Base-by-base conservation (phyloP, 495 filamentous ascomycete species). In the Tuber borchii region DNA sequence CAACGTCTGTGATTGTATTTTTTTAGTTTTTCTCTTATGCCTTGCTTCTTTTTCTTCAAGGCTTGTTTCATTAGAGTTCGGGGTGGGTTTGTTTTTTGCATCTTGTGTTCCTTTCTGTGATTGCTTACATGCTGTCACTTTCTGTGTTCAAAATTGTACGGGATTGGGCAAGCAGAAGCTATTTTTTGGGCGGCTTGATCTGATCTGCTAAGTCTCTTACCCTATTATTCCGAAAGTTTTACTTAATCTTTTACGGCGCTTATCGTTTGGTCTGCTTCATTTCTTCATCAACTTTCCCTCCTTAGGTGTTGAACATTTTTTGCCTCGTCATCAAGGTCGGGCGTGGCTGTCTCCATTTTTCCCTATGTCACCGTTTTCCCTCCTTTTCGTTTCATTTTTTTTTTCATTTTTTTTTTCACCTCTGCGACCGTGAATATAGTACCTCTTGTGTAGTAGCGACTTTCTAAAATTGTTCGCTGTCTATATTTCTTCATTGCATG, bases 1-100 rank as follows among this genome's bases (percentile, higher is more conserved):
- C 44, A 26, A 20, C 9, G 69, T n/a, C 12, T 71, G 26, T 77
- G 56, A 68, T 69, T 69, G 71, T 73, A 42, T 75, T 71, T 78
- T 70, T 73, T 39, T 45, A n/a, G 22, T 26, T 9, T 43, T 56
- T 73, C 73, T 76, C 42, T 76, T 56, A 19, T 34, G 20, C 31
- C 71, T 73, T 51, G 37, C 70, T 22, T 75, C 37, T 75, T 42
- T 45, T 51, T 39, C n/a, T 68, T 75, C 39, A n/a, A 48, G 72
- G 48, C 75, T 19, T 40, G 48, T 51, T 79, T 69, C 39, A 74
- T 70, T 73, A 73, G 76, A 75, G 45, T 65, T 2, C 51, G 10
- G n/a, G 51, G 51, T 31, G 51, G 51, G 51, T 61, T 61, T 31
- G 51, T 61, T n/a, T 61, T 61, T 61, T 61, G 51, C n/a, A 12